phyloP scores from a whole-genome alignment of 2,329 filamentous ascomycete species.

The Neurospora sp. region DNA sequence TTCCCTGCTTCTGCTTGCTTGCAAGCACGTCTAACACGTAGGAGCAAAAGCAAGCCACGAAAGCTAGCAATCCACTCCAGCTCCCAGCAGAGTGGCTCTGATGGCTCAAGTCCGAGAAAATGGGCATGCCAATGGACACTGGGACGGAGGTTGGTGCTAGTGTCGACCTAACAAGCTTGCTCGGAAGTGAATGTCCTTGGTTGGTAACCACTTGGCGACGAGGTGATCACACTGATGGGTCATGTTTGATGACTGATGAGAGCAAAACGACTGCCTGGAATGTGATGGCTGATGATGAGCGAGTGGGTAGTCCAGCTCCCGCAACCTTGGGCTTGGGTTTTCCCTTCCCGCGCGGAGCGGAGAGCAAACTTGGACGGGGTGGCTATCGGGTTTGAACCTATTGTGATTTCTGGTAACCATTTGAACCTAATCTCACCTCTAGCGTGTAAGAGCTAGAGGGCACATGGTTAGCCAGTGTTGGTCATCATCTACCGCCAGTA shows the following conservation, averaged over 20 bases:
- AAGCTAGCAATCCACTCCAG: not conserved
- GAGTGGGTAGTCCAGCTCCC: not conserved
- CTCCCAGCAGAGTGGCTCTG: not conserved
- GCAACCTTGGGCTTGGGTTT: not conserved
- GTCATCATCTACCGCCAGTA: not conserved
- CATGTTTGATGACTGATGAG: not conserved
- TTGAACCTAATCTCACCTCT: not conserved
- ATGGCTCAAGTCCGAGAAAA: not conserved
- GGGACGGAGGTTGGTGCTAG: not conserved
- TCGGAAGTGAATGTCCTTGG: not conserved
- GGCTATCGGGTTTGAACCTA: not conserved
- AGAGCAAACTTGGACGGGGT: not conserved
- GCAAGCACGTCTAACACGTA: not conserved
- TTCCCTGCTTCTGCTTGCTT: not conserved
- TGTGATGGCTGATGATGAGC: not conserved
- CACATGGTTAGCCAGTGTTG: not conserved
- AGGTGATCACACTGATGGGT: not conserved
- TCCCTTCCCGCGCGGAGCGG: not conserved
- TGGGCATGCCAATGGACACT: not conserved
- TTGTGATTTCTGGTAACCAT: not conserved
- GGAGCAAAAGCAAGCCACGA: not conserved
- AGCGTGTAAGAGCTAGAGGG: not conserved
- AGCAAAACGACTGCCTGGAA: not conserved
- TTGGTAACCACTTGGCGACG: not conserved
- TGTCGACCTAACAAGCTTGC: not conserved